These are phyloP conservation scores for Pythium dissotocum DNA, from an alignment of 352 stramenopile genomes.

Conservation along the genomic window DNA sequence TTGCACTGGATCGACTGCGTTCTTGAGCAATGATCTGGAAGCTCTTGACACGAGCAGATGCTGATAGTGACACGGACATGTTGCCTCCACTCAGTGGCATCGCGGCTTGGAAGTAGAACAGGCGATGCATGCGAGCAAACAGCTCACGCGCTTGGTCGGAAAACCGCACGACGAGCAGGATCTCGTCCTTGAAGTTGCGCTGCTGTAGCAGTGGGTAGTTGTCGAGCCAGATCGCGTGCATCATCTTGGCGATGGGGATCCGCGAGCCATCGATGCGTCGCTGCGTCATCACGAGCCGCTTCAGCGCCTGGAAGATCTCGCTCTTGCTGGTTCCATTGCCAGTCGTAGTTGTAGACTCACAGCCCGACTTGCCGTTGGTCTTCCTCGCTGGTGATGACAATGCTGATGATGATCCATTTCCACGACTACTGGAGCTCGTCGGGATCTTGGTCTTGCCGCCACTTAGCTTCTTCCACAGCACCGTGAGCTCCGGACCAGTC, in stretches of 20 bases:
- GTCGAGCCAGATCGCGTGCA: constrained; percentile 62
- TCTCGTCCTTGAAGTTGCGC: constrained; percentile 25
- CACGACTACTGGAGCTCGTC: constrained; percentile 5
- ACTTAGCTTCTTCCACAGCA: constrained; percentile 58
- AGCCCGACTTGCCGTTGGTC: neutral
- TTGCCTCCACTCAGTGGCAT: constrained; percentile 21
- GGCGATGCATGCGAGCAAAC: constrained; percentile 67
- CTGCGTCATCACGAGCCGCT: constrained; percentile 55
- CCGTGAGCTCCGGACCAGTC: constrained; percentile 41
- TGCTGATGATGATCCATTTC: neutral
- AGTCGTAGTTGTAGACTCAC: neutral
- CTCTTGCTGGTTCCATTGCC: constrained; percentile 35
- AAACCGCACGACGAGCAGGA: constrained; percentile 58
- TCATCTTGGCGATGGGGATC: constrained; percentile 57
- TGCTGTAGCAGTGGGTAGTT: constrained; percentile 36
- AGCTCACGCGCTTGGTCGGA: constrained; percentile 41
- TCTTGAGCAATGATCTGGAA: constrained; percentile 6
- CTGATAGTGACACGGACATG: constrained; percentile 7
- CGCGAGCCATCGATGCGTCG: constrained; percentile 69
- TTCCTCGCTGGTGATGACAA: constrained; percentile 8
- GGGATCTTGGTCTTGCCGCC: constrained; percentile 35
- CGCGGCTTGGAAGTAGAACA: constrained; percentile 71
- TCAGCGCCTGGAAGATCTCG: constrained; percentile 44
- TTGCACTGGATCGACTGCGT: neutral
- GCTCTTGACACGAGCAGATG: constrained; percentile 21